These are phyloP conservation scores for Alternaria ventricosa DNA, from an alignment of 2,329 filamentous ascomycete species.

Conservation along the genomic window DNA sequence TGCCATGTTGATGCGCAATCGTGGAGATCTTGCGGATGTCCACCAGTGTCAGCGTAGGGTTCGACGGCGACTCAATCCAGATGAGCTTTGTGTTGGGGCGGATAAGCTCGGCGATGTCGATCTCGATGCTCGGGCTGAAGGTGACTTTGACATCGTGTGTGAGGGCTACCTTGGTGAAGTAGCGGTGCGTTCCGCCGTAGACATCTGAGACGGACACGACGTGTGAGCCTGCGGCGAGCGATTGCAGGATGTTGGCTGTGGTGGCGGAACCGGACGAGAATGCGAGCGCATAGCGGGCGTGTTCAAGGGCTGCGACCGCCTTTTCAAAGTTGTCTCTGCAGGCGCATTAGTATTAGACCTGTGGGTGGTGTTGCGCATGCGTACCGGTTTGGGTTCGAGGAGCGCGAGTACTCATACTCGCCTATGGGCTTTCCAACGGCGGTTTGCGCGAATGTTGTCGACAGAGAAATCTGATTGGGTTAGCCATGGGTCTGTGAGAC, in stretches of 20 bases:
- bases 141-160: constrained; percentile 94
- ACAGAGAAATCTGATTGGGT: constrained; percentile 76
- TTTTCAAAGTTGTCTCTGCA: constrained; percentile 85
- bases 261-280: constrained; percentile 95
- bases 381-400: constrained; percentile 85
- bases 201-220: constrained; percentile 97
- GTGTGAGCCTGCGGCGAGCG: constrained; percentile 86
- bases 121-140: constrained; percentile 90
- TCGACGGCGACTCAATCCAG: constrained; percentile 96
- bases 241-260: constrained; percentile 92
- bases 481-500: constrained; percentile 2
- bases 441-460: constrained; percentile 94
- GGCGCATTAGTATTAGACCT: constrained; percentile 12
- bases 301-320: constrained; percentile 89
- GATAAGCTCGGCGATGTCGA: constrained; percentile 85
- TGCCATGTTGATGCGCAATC: constrained; percentile 83
- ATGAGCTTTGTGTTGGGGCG: constrained; percentile 88
- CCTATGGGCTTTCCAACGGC: constrained; percentile 87
- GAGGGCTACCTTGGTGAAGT: constrained; percentile 97
- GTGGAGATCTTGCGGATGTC: constrained; percentile 87
- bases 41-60: constrained; percentile 90
- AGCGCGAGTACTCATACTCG: constrained; percentile 90
- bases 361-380: constrained; percentile 11
- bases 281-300: constrained; percentile 89
- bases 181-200: constrained; percentile 96